Evolutionary conservation across 345 rosid species (phyloP).

Genomic region (Zanthoxylum bungeanum): DNA sequence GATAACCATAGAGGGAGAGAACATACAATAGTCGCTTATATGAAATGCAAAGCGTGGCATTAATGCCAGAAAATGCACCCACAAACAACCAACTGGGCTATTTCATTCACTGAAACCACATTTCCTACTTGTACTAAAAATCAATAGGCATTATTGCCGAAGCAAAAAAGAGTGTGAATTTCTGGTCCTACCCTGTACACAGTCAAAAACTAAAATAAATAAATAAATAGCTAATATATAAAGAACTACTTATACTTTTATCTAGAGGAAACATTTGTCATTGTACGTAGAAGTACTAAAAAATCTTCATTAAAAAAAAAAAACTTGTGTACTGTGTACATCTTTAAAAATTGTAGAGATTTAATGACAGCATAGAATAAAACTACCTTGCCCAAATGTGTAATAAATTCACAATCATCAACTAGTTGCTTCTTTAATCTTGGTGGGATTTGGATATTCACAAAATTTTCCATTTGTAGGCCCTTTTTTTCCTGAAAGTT

Average conservation of each 20-base stretch:
- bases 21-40: neutral
- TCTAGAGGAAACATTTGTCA: neutral
- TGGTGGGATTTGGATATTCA: slow-evolving; percentile 60
- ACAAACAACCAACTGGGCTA: neutral
- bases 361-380: neutral
- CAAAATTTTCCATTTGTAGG: slow-evolving; percentile 42
- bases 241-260: too few relatives aligned
- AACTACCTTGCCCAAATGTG: slow-evolving; percentile 75
- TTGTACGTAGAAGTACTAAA: neutral
- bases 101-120: neutral
- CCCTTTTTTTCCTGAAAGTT: slow-evolving; percentile 48
- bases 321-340: neutral
- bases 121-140: neutral
- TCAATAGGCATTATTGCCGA: neutral
- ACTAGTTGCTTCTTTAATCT: slow-evolving; percentile 74
- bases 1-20: neutral
- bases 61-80: neutral
- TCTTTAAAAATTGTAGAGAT: neutral
- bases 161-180: neutral
- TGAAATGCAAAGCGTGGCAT: neutral
- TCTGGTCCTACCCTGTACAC: too few relatives aligned
- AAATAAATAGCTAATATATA: too few relatives aligned
- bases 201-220: too few relatives aligned
- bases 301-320: neutral
- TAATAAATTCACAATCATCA: slow-evolving; percentile 76